These are phyloP conservation scores for Mucor piriformis DNA, from an alignment of 371 early-diverging fungal genomes.

Conservation along the genomic window DNA sequence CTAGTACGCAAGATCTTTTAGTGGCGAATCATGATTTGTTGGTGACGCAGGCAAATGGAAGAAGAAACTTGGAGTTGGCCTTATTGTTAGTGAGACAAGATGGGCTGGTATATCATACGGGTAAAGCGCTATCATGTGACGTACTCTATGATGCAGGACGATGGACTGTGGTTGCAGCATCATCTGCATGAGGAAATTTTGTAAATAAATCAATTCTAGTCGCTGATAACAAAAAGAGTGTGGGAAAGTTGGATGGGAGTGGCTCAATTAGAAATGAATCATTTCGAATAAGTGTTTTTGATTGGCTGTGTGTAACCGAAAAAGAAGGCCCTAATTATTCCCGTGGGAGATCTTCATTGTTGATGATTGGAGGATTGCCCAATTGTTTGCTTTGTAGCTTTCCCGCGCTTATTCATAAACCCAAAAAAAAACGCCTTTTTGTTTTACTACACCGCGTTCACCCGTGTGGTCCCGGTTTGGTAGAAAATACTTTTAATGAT, in stretches of 20 bases:
- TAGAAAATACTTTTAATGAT: no score
- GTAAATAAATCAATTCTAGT: not conserved
- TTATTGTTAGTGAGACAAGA: constrained; percentile 41
- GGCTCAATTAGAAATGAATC: constrained; percentile 20
- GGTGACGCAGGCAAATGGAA: constrained; percentile 16
- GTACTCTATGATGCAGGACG: constrained; percentile 22
- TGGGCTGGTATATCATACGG: constrained; percentile 42
- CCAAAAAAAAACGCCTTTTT: no score
- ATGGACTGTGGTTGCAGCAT: constrained; percentile 25
- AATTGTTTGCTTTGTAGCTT: no score
- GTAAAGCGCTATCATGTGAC: constrained; percentile 35
- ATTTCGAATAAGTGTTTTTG: constrained; percentile 1
- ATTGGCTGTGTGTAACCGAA: no score
- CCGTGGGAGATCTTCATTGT: no score
- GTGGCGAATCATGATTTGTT: constrained; percentile 22
- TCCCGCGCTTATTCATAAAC: no score
- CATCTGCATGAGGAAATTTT: not conserved
- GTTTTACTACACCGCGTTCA: no score
- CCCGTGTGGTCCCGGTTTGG: no score
- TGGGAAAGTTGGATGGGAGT: constrained; percentile 22
- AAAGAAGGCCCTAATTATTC: no score
- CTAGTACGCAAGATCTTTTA: constrained; percentile 30
- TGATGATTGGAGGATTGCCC: no score
- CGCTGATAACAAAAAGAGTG: not conserved
- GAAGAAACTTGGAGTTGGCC: constrained; percentile 31